Evolutionary conservation across 805 yeast species (phyloP), one percentile per base, ranked within the genome.

Genomic region (Suhomyces pyralidae): DNA sequence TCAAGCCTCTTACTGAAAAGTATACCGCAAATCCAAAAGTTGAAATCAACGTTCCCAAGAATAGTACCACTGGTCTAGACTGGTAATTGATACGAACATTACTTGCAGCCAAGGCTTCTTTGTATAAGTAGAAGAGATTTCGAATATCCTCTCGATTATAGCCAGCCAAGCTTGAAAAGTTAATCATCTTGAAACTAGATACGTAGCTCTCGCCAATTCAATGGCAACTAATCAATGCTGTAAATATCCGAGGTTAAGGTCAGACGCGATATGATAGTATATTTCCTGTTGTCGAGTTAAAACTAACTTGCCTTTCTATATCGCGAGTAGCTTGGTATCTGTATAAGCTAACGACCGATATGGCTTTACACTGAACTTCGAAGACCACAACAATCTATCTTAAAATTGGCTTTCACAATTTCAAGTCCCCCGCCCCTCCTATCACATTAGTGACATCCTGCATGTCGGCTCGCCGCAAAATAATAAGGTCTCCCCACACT

Each of bases 1-100:
- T 46, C 40, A 71, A 45, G 24, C 66, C 64, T 49, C 71, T 57
- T 7, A 74, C 49, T 20, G 69, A 56, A 55, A 71, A 70, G 38
- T 66, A 63, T 2, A 70, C 60, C 8, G 77, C 75, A 10, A 76
- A 58, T 3, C 79, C 80, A 45, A 73, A 69, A 7, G 79, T 74
- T 10, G 76, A 62, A 8, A 73, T 61, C 22, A 75, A 49, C 9
- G 79, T 75, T 6, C 74, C 65, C 51, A 74, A 63, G 55, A 76
- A 76, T 28, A 76, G 64, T 4, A 74, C 60, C 45, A 75, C 79
- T 1, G 79, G 79, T 45, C 77, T 62, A 48, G 76, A 69, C 55
- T 64, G 73, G 57, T 73, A 74, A 60, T 75, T 75, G 55, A 76
- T 63, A 46, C 65, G 61, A 49, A 71, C 74, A 51, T 64, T 67